These are phyloP conservation scores for Diutina sp. DNA, from an alignment of 1,139 yeast genomes.

Conservation along the genomic window DNA sequence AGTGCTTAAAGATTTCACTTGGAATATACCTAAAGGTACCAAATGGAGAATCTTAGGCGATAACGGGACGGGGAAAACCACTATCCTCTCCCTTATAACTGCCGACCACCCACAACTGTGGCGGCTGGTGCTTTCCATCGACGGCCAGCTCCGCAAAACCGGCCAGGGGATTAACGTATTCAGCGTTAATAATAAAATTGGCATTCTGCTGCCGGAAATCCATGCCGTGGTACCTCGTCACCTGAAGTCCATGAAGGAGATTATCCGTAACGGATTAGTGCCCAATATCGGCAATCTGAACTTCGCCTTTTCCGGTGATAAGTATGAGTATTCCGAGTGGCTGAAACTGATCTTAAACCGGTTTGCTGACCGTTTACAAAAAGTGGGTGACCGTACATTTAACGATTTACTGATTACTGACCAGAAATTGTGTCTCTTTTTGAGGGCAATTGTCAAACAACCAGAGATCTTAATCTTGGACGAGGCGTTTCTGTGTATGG, in stretches of 20 bases:
- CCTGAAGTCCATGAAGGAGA: conserved; percentile 35
- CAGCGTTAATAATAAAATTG: conserved; percentile 67
- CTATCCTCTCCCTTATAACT: conserved; percentile 68
- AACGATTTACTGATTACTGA: conserved; percentile 49
- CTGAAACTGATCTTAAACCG: conserved; percentile 9
- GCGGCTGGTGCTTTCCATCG: conserved; percentile 54
- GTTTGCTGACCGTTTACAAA: conserved; percentile 17
- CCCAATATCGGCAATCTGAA: conserved; percentile 44
- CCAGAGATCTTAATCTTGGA: conserved; percentile 76
- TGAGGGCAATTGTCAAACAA: conserved; percentile 62
- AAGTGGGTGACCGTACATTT: conserved; percentile 27
- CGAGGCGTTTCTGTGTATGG: conserved; percentile 92
- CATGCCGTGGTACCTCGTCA: conserved; percentile 67
- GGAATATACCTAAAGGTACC: conserved; percentile 62
- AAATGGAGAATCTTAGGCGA: conserved; percentile 85
- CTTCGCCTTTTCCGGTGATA: conserved; percentile 13
- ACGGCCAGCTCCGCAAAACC: conserved; percentile 57
- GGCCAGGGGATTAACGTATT: conserved; percentile 64
- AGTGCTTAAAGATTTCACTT: conserved; percentile 44
- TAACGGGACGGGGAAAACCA: conserved; percentile 91
- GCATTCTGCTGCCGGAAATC: conserved; percentile 84
- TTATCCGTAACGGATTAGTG: conserved; percentile 63
- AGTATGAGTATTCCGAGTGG: conserved; percentile 4
- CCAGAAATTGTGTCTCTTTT: conserved; percentile 67
- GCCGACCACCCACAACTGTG: conserved; percentile 97